Conservation (phyloP, 1,139 yeast genomes). For the Saccharomycopsis hybrid region DNA sequence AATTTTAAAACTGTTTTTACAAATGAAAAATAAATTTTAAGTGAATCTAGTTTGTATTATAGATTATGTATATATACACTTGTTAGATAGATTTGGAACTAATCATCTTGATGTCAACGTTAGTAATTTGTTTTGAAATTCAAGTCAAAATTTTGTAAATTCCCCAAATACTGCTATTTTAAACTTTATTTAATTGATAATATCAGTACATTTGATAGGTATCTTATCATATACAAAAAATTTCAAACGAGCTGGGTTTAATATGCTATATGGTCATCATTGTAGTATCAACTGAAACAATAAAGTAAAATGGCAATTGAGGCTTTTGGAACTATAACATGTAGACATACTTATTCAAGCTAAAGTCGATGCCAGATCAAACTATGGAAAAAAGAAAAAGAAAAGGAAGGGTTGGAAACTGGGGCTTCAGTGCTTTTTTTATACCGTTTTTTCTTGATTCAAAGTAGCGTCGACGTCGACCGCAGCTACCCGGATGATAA, state of each 20-base stretch:
- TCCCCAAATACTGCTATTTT: no score
- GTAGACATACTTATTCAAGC: no score
- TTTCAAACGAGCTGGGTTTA: conserved; percentile 23
- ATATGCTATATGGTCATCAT: conserved; percentile 21
- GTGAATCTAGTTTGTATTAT: not conserved
- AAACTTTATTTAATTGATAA: not conserved
- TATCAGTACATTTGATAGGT: conserved; percentile 21
- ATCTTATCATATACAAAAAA: conserved; percentile 22
- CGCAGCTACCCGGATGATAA: no score
- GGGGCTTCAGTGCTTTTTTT: no score
- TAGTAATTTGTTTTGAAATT: not conserved
- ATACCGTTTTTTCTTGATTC: no score
- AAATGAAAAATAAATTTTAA: not conserved
- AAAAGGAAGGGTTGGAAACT: no score
- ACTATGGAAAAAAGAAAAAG: no score
- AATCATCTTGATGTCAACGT: not conserved
- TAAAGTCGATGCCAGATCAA: no score
- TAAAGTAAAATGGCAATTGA: no score
- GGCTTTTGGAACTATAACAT: no score
- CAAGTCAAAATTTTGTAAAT: no score
- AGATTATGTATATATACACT: not conserved
- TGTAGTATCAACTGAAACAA: not conserved
- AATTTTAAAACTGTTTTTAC: not conserved
- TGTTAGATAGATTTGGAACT: not conserved
- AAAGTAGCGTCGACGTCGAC: no score